Conservation (phyloP, 805 yeast genomes). For the Nakazawaea anatomiae region DNA sequence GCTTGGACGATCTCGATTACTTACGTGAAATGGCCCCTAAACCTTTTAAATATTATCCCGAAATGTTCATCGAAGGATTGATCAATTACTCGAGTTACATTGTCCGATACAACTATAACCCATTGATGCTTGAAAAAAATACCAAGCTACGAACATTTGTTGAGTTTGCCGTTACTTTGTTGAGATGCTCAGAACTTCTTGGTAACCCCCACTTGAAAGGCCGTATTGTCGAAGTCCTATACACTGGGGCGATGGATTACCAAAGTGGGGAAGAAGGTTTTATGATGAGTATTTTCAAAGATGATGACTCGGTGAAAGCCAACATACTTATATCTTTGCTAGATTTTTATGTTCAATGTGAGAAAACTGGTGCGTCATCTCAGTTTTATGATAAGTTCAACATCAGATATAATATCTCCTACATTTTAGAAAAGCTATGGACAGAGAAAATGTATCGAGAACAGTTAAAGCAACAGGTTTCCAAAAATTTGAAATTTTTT, state of each 20-base stretch:
- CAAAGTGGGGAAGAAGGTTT: conserved; percentile 64
- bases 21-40: conserved; percentile 58
- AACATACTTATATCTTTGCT: conserved; percentile 77
- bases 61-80: conserved; percentile 76
- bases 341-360: conserved; percentile 90
- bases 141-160: conserved; percentile 52
- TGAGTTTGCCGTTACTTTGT: conserved; percentile 65
- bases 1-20: conserved; percentile 69
- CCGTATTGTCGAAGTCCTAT: conserved; percentile 72
- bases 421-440: conserved; percentile 81
- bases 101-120: conserved; percentile 48
- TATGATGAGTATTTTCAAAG: conserved; percentile 58
- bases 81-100: conserved; percentile 65
- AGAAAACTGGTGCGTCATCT: conserved; percentile 90
- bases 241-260: conserved; percentile 61
- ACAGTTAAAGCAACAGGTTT: conserved; percentile 66
- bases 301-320: conserved; percentile 54
- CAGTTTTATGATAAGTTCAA: conserved; percentile 97
- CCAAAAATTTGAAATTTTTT: conserved; percentile 72
- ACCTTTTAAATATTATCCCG: conserved; percentile 84
- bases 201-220: conserved; percentile 94
- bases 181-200: conserved; percentile 79
- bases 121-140: conserved; percentile 37
- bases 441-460: conserved; percentile 58
- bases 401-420: conserved; percentile 79